phyloP scores from a whole-genome alignment of 805 yeast genomes.

The Ogataea pini region DNA sequence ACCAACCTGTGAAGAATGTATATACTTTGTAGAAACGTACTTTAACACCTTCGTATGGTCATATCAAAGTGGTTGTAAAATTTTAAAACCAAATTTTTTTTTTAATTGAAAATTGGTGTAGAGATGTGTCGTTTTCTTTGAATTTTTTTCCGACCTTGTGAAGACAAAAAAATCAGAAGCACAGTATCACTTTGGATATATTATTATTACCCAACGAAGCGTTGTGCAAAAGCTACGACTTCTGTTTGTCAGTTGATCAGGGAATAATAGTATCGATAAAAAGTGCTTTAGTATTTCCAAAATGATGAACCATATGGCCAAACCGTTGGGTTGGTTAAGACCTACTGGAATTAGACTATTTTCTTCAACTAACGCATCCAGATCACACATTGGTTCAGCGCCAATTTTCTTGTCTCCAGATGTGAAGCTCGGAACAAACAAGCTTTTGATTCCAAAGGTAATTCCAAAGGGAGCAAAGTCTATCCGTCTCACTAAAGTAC shows the following conservation, averaged over 20 bases:
- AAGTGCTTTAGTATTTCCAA: background rate
- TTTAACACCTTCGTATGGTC: background rate
- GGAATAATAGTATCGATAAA: background rate
- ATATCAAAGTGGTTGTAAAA: conserved; percentile 1
- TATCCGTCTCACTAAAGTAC: conserved; percentile 55
- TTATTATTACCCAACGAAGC: background rate
- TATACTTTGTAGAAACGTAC: no score
- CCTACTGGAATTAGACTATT: conserved; percentile 26
- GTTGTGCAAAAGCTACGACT: background rate
- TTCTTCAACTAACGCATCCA: conserved; percentile 31
- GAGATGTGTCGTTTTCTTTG: background rate
- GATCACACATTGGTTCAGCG: conserved; percentile 76
- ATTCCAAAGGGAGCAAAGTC: conserved; percentile 68
- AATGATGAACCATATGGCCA: conserved; percentile 2
- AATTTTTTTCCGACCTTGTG: background rate
- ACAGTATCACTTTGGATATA: background rate
- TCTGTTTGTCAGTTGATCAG: background rate
- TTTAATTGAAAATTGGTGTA: background rate
- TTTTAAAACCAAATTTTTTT: conserved; percentile 7
- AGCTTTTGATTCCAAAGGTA: conserved; percentile 55
- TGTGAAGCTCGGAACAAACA: conserved; percentile 49
- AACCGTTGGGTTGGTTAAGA: background rate
- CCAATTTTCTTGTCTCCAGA: conserved; percentile 72
- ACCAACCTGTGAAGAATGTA: no score
- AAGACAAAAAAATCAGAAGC: background rate